Percentiles rank a stretch among this genome's conserved stretches.
phyloP scores from a whole-genome alignment of 768 basidiomycete genomes.

The Leccinum sublutescens region DNA sequence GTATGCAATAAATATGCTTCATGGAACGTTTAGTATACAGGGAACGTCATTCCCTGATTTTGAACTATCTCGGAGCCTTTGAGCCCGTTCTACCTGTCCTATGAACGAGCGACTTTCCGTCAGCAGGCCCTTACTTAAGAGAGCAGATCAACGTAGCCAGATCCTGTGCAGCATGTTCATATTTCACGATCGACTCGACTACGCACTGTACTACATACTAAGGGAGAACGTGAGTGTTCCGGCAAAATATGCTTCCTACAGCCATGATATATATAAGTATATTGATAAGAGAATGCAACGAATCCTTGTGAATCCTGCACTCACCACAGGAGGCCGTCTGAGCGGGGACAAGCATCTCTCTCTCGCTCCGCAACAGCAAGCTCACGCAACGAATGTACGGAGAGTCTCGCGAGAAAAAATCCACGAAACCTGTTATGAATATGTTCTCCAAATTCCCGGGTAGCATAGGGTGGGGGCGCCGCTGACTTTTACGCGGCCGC shows the following conservation, averaged over 20 bases:
- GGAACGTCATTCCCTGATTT: background rate
- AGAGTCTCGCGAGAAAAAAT: background rate
- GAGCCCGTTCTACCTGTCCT: background rate
- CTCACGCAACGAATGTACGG: no score
- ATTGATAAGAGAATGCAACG: background rate
- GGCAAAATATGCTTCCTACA: no score
- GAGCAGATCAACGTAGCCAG: background rate
- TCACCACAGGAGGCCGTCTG: background rate
- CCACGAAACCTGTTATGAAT: no score
- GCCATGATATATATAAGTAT: no score
- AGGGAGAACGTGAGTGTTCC: no score
- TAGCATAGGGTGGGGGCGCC: no score
- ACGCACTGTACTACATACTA: no score
- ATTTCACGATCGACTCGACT: no score
- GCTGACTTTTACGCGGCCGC: no score
- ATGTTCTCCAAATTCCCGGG: background rate
- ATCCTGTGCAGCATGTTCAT: no score
- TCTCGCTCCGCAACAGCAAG: no score
- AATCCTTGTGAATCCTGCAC: background rate
- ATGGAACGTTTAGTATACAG: background rate
- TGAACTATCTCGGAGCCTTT: background rate
- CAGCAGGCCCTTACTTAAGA: background rate
- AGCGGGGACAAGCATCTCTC: background rate
- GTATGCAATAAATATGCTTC: background rate
- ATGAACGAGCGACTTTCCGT: background rate